Conservation (phyloP, 352 stramenopile genomes). For the Peronospora belbahrii region DNA sequence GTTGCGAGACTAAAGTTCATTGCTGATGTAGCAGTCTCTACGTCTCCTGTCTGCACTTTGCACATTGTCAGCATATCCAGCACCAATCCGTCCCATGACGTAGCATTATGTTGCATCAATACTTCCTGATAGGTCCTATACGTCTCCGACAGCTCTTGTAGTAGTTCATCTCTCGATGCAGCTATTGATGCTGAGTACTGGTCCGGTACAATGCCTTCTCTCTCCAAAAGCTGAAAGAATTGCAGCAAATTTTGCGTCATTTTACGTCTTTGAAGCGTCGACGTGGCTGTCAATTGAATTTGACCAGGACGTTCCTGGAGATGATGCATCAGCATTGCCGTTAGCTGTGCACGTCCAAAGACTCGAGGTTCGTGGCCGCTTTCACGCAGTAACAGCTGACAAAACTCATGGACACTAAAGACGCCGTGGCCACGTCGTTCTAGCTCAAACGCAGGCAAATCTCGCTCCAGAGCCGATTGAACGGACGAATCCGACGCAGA, state of each 20-base stretch:
- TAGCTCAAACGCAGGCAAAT: slow-evolving; percentile 47
- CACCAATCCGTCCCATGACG: slow-evolving; percentile 62
- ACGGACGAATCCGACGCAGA: slow-evolving; percentile 18
- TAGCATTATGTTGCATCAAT: slow-evolving; percentile 40
- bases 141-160: slow-evolving; percentile 31
- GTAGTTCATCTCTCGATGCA: slow-evolving; percentile 8
- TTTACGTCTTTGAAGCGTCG: slow-evolving; percentile 46
- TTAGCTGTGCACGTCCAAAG: slow-evolving; percentile 37
- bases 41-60: slow-evolving; percentile 1
- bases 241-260: slow-evolving; percentile 50
- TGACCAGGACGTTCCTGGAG: slow-evolving; percentile 30
- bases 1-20: slow-evolving; percentile 32
- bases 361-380: slow-evolving; percentile 42
- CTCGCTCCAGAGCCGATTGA: slow-evolving; percentile 18
- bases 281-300: slow-evolving; percentile 30
- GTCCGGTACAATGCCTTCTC: slow-evolving; percentile 37
- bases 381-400: slow-evolving; percentile 57
- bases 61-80: slow-evolving; percentile 40
- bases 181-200: slow-evolving; percentile 24
- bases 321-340: slow-evolving; percentile 51
- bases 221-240: slow-evolving; percentile 65
- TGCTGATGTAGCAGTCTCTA: background rate
- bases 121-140: slow-evolving; percentile 52
- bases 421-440: slow-evolving; percentile 61
- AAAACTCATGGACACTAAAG: slow-evolving; percentile 50